Conservation (phyloP, 2,329 filamentous ascomycete genomes). For the Ophiostoma pallidulum region DNA sequence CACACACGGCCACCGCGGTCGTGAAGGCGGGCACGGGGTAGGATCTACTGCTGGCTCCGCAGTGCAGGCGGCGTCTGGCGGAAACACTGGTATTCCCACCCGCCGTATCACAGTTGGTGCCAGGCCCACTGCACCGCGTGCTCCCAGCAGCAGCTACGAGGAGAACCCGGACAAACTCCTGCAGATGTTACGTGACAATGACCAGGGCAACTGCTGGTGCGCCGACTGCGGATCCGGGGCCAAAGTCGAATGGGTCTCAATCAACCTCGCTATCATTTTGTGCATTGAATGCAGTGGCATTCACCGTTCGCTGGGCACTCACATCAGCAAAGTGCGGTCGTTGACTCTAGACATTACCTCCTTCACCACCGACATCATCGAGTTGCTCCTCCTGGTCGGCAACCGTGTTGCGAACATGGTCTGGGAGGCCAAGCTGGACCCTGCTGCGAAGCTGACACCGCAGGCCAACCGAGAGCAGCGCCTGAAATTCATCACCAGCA, state of each 20-base stretch:
- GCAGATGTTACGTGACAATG: conserved; percentile 76
- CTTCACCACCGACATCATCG: conserved; percentile 94
- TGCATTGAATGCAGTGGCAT: conserved; percentile 98
- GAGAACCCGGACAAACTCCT: conserved; percentile 79
- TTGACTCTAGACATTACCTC: conserved; percentile 91
- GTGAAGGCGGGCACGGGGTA: conserved; percentile 25
- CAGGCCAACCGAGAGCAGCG: conserved; percentile 81
- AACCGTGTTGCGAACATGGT: conserved; percentile 95
- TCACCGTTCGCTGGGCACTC: conserved; percentile 88
- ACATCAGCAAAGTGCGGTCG: conserved; percentile 95
- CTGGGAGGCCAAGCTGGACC: conserved; percentile 82
- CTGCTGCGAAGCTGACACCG: conserved; percentile 59
- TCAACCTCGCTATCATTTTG: conserved; percentile 90
- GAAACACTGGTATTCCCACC: conserved; percentile 50
- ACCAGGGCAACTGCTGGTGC: conserved; percentile 88
- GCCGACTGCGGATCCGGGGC: conserved; percentile 85
- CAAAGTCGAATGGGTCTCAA: conserved; percentile 98
- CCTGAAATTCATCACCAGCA: conserved; percentile 87
- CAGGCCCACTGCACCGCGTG: conserved; percentile 60
- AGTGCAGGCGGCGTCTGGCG: conserved; percentile 28
- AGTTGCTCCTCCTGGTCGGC: conserved; percentile 81
- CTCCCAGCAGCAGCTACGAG: conserved; percentile 59
- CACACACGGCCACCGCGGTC: conserved; percentile 34
- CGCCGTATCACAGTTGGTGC: conserved; percentile 88
- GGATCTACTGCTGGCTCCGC: conserved; percentile 25